Conservation (phyloP, 495 filamentous ascomycete species). For the Haplographium delicatum region DNA sequence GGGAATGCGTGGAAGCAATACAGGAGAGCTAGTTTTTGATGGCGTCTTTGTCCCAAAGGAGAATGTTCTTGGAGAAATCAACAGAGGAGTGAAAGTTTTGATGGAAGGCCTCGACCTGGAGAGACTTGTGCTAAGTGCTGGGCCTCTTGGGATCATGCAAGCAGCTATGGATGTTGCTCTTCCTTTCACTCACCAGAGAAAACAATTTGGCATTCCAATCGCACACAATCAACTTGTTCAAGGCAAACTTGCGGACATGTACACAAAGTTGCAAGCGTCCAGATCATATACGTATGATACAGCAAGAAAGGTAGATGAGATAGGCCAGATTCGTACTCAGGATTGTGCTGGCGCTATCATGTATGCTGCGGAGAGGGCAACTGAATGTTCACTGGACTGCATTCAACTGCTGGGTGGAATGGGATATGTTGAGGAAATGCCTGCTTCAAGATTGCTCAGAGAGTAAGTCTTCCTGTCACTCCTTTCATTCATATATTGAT, state of each 20-base stretch:
- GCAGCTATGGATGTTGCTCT: slow-evolving; percentile 80
- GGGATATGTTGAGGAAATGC: slow-evolving; percentile 94
- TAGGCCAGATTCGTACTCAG: slow-evolving; percentile 67
- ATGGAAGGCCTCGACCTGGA: slow-evolving; percentile 98
- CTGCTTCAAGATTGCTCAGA: slow-evolving; percentile 75
- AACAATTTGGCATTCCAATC: slow-evolving; percentile 84
- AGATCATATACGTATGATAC: slow-evolving; percentile 74
- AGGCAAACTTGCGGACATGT: slow-evolving; percentile 94
- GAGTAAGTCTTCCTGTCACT: slow-evolving; percentile 43
- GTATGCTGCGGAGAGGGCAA: slow-evolving; percentile 90
- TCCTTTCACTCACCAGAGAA: slow-evolving; percentile 83
- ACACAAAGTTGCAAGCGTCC: slow-evolving; percentile 82
- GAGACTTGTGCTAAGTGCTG: slow-evolving; percentile 85
- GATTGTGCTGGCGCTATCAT: slow-evolving; percentile 94
- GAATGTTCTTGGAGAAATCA: slow-evolving; percentile 74
- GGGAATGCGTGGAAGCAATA: slow-evolving; percentile 96
- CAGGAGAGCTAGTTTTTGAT: slow-evolving; percentile 90
- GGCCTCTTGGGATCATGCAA: slow-evolving; percentile 91
- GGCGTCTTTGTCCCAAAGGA: slow-evolving; percentile 82
- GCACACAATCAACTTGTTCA: slow-evolving; percentile 93
- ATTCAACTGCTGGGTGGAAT: slow-evolving; percentile 93
- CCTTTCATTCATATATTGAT: not conserved
- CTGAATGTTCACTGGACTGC: slow-evolving; percentile 82
- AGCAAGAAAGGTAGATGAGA: slow-evolving; percentile 69
- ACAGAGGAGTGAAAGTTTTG: slow-evolving; percentile 80